A percentile compares a stretch with the other conserved stretches of the same genome.
phyloP scores from a whole-genome alignment of 2,329 filamentous ascomycete species.

The Xylaria sp. region DNA sequence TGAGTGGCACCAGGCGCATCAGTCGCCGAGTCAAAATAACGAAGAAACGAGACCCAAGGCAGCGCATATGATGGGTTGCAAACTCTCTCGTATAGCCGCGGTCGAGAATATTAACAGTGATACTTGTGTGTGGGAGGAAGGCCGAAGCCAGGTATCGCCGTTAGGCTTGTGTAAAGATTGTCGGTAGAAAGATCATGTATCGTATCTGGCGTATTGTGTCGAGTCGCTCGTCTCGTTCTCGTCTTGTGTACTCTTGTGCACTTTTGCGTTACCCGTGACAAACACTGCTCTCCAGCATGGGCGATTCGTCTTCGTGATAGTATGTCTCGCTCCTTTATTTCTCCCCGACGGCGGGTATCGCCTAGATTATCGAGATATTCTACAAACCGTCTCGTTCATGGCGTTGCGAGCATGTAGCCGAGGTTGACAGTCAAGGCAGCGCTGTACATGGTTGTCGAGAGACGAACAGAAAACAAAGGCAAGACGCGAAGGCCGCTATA shows the following conservation, averaged over 20 bases:
- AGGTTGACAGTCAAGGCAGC: not conserved
- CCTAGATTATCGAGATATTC: constrained; percentile 7
- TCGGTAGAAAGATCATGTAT: not conserved
- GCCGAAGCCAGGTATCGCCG: not conserved
- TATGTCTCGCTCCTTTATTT: not conserved
- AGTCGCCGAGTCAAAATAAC: not conserved
- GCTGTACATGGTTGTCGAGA: constrained; percentile 10
- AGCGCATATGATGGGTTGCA: not conserved
- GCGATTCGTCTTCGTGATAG: not conserved
- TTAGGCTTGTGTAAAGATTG: not conserved
- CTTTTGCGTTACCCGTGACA: too few species aligned
- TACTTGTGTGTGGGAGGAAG: not conserved
- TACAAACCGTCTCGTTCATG: constrained; percentile 14
- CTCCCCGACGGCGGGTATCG: constrained; percentile 1
- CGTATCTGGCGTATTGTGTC: not conserved
- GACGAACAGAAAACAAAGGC: not conserved
- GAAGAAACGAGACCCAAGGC: not conserved
- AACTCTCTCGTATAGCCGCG: not conserved
- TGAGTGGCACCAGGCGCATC: constrained; percentile 1
- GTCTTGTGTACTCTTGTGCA: not conserved
- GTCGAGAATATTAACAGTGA: not conserved
- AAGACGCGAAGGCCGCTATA: not conserved
- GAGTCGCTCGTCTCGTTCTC: constrained; percentile 4
- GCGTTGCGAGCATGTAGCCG: constrained; percentile 11
- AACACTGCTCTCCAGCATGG: not conserved